Conservation (phyloP, 106 monocot genomes). For the Amphibolis antarctica region DNA sequence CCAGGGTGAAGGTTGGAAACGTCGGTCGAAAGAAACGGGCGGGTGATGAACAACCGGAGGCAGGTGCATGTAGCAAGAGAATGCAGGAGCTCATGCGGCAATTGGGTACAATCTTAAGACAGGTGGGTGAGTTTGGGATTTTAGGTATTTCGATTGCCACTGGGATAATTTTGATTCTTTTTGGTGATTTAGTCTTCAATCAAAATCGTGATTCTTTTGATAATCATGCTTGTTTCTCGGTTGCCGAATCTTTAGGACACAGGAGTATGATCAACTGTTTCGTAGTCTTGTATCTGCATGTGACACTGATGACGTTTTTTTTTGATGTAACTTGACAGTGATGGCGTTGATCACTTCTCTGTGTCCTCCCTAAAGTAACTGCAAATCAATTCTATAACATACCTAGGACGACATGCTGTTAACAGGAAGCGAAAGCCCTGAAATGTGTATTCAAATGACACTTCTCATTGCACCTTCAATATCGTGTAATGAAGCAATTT, state of each 20-base stretch:
- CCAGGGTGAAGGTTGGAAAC: not conserved
- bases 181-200: no score
- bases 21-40: slow-evolving; percentile 8
- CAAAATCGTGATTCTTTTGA: not conserved
- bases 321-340: no score
- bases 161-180: no score
- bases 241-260: not conserved
- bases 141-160: no score
- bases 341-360: no score
- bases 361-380: no score
- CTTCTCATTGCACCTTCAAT: not conserved
- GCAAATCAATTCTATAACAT: no score
- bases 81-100: slow-evolving; percentile 93
- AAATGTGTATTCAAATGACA: not conserved
- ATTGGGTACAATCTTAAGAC: slow-evolving; percentile 64
- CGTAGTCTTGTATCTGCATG: no score
- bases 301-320: no score
- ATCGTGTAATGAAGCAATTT: not conserved
- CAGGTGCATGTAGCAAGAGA: slow-evolving; percentile 39
- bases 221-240: not conserved
- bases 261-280: no score
- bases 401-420: not conserved
- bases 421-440: not conserved
- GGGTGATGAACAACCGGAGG: slow-evolving; percentile 7
- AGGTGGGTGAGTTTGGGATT: slow-evolving; percentile 23